These are phyloP conservation scores for Talaromyces rugulosus DNA, from an alignment of 2,329 filamentous ascomycete species.

Conservation along the genomic window DNA sequence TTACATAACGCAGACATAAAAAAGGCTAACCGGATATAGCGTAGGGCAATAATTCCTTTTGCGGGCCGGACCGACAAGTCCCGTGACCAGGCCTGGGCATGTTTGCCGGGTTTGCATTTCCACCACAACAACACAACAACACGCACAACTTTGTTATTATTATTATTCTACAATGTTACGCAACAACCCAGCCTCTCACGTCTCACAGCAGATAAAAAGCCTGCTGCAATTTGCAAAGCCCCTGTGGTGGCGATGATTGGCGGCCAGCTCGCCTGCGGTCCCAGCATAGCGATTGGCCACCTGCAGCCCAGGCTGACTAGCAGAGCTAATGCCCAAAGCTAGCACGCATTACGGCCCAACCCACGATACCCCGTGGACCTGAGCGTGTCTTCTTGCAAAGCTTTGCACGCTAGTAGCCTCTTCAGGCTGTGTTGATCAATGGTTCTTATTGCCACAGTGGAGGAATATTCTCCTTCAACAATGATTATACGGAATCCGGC, in stretches of 20 bases:
- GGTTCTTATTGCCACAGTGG: neutral
- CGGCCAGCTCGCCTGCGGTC: neutral
- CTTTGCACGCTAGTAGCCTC: neutral
- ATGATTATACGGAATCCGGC: neutral
- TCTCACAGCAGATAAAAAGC: neutral
- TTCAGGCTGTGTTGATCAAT: neutral
- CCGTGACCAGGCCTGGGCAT: constrained; percentile 6
- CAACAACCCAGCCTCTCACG: neutral
- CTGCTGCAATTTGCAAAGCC: neutral
- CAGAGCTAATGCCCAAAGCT: constrained; percentile 25
- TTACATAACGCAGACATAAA: neutral
- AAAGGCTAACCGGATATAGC: neutral
- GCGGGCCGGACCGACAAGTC: constrained; percentile 11
- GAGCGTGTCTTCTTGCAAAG: neutral
- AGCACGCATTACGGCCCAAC: constrained; percentile 38
- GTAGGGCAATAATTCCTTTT: neutral
- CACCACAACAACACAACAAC: neutral
- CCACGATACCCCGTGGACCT: neutral
- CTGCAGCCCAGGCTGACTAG: neutral
- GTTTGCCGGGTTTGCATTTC: constrained; percentile 8
- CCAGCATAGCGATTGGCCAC: constrained; percentile 1
- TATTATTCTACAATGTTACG: neutral
- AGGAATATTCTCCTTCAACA: neutral
- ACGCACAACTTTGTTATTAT: neutral
- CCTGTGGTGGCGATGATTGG: neutral